Base-by-base conservation (phyloP, 805 yeast genomes). In the Wickerhamiella kazuoi region DNA sequence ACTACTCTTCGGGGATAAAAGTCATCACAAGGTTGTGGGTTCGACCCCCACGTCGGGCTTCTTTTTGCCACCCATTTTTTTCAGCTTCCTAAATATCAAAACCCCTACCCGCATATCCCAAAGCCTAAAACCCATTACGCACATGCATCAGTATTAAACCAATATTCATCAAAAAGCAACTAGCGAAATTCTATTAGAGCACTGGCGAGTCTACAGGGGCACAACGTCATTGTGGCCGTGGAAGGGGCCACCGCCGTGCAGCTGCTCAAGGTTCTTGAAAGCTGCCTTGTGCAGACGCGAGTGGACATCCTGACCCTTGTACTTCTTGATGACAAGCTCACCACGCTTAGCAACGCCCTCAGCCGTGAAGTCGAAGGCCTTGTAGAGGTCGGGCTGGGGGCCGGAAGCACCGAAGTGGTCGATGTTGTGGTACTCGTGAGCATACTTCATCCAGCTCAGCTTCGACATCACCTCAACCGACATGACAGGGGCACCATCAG, bases 351-450 rank as follows among this genome's bases (percentile, higher is more conserved):
- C 87, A 61, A 90, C 69, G 50, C 94, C 95, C 61, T 82, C 95
- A 46, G 87, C 78, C 41, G 93, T 84, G 71, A 90, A 90, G 50
- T 72, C 94, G 53, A 87, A 81, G 68, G 56, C 66, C 64, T 81
- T 73, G 77, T 76, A 90, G 46, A 87, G 71, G 47, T 79, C 82
- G 43, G 65, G 63, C 57, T 78, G 90, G 61, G 81, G 79, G 61
- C 94, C 98, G 44, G 96, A 84, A 46, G 86, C 90, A 72, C 98
- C 98, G 60, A 90, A 90, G 68, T 82, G 75, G 74, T 83, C 75
- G 57, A 90, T 70, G 65, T 96, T 95, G 55, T 87, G 82, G 63
- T 84, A 93, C 69, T 80, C 93, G 68, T 90, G 98, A 44, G 96
- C 74, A 70, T 84, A 90, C 64, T 76, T 80, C 54, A 77, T 68